Evolutionary conservation across 805 yeast species (phyloP).

Genomic region (Teunomyces lycoperdinae): DNA sequence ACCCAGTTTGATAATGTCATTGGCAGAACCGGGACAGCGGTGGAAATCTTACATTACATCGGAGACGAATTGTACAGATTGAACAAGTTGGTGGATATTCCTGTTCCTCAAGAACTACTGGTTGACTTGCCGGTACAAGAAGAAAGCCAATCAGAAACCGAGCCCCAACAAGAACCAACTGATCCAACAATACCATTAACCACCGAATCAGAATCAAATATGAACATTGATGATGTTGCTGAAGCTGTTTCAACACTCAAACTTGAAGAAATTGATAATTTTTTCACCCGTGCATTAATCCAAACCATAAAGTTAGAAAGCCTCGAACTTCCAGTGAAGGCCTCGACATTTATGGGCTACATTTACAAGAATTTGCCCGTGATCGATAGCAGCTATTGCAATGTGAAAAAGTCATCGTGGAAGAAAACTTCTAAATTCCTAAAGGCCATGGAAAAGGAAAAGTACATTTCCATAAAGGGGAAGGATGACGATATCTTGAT

Average conservation of each 20-base stretch:
- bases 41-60: conserved; percentile 60
- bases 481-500: conserved; percentile 78
- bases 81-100: conserved; percentile 44
- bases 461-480: conserved; percentile 70
- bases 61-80: conserved; percentile 62
- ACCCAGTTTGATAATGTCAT: conserved; percentile 42
- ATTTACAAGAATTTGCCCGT: conserved; percentile 72
- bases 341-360: conserved; percentile 73
- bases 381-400: conserved; percentile 50
- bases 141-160: conserved; percentile 10
- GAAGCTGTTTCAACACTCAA: conserved; percentile 42
- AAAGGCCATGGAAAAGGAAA: conserved; percentile 80
- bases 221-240: conserved; percentile 14
- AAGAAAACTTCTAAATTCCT: conserved; percentile 82
- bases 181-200: background rate
- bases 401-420: conserved; percentile 81
- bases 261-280: conserved; percentile 68
- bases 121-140: conserved; percentile 33
- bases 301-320: conserved; percentile 62
- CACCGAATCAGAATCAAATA: background rate
- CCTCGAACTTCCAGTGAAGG: conserved; percentile 60
- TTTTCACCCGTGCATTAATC: conserved; percentile 66
- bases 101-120: conserved; percentile 27
- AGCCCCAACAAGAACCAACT: conserved; percentile 6
- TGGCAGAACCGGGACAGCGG: conserved; percentile 79